phyloP scores from a whole-genome alignment of 2,329 filamentous ascomycete species.

The Fonsecaea pedrosoi region DNA sequence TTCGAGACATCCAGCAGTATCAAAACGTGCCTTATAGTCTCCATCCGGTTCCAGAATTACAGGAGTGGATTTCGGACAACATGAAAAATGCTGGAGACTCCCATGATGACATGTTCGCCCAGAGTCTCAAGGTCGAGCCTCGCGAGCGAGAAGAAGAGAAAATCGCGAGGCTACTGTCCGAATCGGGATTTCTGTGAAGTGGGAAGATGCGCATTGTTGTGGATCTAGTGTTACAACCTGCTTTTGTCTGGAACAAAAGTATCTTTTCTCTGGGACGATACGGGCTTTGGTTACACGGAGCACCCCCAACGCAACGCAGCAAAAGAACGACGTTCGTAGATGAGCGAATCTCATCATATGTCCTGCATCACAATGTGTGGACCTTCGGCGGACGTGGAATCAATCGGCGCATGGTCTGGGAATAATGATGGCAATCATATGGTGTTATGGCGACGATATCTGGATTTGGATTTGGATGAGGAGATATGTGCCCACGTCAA shows the following conservation, averaged over 20 bases:
- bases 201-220: not conserved
- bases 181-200: constrained; percentile 56
- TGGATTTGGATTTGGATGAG: constrained; percentile 5
- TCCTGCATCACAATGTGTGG: not conserved
- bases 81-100: constrained; percentile 88
- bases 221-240: not conserved
- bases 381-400: not conserved
- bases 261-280: not conserved
- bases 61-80: constrained; percentile 95
- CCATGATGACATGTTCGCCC: constrained; percentile 99
- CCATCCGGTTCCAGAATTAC: constrained; percentile 85
- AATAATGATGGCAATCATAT: not conserved
- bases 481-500: constrained; percentile 15
- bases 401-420: not conserved
- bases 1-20: constrained; percentile 97
- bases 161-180: constrained; percentile 77
- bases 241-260: constrained; percentile 28
- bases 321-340: not conserved
- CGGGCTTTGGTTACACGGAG: not conserved
- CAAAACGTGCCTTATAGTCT: constrained; percentile 96
- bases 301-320: not conserved
- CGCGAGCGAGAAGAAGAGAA: constrained; percentile 98
- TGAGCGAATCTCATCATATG: not conserved
- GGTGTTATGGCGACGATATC: constrained; percentile 10
- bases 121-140: constrained; percentile 90